Base-by-base conservation (phyloP, 495 filamentous ascomycete genomes). In the Tuber brumale region DNA sequence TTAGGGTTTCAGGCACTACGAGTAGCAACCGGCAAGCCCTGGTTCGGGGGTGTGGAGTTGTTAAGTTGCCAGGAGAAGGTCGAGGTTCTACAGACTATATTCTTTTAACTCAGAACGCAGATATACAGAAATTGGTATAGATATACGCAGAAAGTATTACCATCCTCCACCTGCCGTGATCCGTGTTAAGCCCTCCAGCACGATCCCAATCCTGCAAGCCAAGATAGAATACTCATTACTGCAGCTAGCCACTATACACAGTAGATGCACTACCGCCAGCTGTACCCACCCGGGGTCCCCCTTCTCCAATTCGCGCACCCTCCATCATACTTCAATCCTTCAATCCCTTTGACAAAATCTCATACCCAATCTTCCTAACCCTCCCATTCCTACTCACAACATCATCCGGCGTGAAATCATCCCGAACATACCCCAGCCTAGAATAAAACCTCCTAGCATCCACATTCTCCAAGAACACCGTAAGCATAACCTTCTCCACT, bases 391-490 rank as follows among this genome's bases (percentile, higher is more conserved):
- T 61, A 61, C 51, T 10, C n/a, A 61, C 51, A 31, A 31, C 51
- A 31, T 61, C 51, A 31, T 61, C 51, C n/a, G 51, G 51, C n/a
- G 51, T 61, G 51, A 61, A 61, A 31, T 61, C 51, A 37, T n/a
- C 57, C 19, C 41, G 70, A 43, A 70, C 74, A 1, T 72, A 81
- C 80, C 80, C 80, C 70, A 74, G 72, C 31, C 75, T 69, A 18
- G 42, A 46, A 69, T 82, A 82, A 76, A 82, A 82, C 39, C 75
- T 66, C 57, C 73, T 57, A 18, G 71, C 80, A 35, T 39, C 57
- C n/a, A 71, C 70, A 66, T 82, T 82, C 74, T 82, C 80, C 12
- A 71, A 39, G 43, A 81, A 82, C 37, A 81, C 81, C n/a, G 80
- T 82, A 39, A 82, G 70, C 80, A 82, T 82, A 31, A 61, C 76